A percentile compares a stretch with the other conserved stretches of the same genome.
Evolutionary conservation across 106 monocot genomes (phyloP).

Genomic region (Agapanthus africanus): DNA sequence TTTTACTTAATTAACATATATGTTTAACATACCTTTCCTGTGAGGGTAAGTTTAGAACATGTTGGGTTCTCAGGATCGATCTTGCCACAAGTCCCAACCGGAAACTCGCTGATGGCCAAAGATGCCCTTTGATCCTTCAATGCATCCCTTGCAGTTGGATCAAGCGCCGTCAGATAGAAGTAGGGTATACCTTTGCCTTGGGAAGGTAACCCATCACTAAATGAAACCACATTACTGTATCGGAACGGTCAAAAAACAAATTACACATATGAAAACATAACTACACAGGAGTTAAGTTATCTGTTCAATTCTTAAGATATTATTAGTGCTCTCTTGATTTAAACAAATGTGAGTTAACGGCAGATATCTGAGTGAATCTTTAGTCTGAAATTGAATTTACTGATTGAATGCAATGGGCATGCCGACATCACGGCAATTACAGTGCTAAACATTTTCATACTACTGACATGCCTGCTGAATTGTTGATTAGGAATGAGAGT

Average conservation of each 20-base stretch:
- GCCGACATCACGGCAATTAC: no score
- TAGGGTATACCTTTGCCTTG: constrained; percentile 61
- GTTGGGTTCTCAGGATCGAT: constrained; percentile 85
- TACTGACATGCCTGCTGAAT: no score
- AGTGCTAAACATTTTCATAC: no score
- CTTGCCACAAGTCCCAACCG: constrained; percentile 69
- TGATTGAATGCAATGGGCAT: no score
- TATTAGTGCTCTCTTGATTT: no score
- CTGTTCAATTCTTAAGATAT: no score
- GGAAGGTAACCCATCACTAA: constrained; percentile 77
- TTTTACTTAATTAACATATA: no score
- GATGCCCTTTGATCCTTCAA: constrained; percentile 68
- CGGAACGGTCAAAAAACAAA: neutral
- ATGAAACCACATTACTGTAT: constrained; percentile 87
- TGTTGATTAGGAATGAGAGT: no score
- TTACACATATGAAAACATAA: neutral
- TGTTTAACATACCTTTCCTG: constrained; percentile 52
- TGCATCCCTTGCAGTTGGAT: constrained; percentile 77
- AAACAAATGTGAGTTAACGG: no score
- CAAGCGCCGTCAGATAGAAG: constrained; percentile 74
- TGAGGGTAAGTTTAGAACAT: constrained; percentile 83
- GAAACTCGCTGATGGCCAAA: constrained; percentile 71
- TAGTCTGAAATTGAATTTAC: no score
- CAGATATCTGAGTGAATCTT: no score
- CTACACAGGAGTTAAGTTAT: no score